Evolutionary conservation across 257 asterid genomes (phyloP), one percentile per base, ranked within the genome.

Genomic region (Solanum virginianum): DNA sequence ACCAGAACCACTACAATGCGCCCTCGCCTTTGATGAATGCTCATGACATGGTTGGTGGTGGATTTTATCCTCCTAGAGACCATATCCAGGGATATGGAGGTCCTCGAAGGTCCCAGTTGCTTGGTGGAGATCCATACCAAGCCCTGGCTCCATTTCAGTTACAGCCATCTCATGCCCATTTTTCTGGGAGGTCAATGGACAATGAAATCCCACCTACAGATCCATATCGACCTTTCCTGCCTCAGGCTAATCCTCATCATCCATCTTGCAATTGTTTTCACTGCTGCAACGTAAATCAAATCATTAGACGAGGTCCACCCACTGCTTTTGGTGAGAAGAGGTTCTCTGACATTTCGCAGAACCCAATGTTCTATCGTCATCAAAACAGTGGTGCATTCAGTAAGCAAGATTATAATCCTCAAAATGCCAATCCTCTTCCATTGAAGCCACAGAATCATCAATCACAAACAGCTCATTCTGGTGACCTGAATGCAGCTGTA

Each of bases 221-320:
- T 69, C 54, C 84, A 18, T 66, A 82, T 85, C 92, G 91, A 54
- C 85, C 92, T 0, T 88, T 90, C 85, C 88, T 85, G 49, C 91
- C 87, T 82, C 85, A 86, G 66, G 60, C 84, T 47, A 89, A 80
- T 88, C 91, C 62, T 79, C 98, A 93, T 84, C 95, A 91, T 85
- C 92, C 93, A 7, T 94, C 97, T 65, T 96, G 99, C 88, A 87
- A 93, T 41, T 96, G 99, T 74, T 86, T 92, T 86, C 91, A 90
- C 29, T 95, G 98, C 91, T 89, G 70, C 68, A 83, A 85, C 80
- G 86, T 81, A 81, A 87, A 90, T 83, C 95, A 83, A 81, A 84
- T 79, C 85, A 84, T 82, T 45, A 39, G 84, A 49, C 91, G 82
- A 62, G 81, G 55, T 77, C 86, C 83, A 32, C 87, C 92, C 13